phyloP scores from a whole-genome alignment of 2,329 filamentous ascomycete genomes.

The Aspergillus sp. region DNA sequence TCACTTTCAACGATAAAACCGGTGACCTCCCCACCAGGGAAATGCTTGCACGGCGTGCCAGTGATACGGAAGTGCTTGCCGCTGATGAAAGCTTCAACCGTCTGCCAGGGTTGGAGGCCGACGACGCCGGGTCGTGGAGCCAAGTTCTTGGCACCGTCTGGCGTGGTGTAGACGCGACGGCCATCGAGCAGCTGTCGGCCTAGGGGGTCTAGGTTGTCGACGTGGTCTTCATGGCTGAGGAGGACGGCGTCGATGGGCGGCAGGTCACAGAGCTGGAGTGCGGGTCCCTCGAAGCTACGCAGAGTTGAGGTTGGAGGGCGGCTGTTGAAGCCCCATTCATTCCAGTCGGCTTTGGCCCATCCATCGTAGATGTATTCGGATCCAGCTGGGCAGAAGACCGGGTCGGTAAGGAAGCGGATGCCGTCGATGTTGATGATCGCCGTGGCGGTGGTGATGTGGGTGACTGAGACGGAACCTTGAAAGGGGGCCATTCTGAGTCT shows the following conservation, averaged over 20 bases:
- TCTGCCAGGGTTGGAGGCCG: conserved; percentile 44
- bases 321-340: background rate
- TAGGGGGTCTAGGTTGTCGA: conserved; percentile 52
- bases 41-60: too few species aligned
- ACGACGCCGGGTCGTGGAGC: conserved; percentile 38
- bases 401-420: conserved; percentile 47
- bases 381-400: conserved; percentile 48
- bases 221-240: conserved; percentile 55
- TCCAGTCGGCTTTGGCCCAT: background rate
- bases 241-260: conserved; percentile 53
- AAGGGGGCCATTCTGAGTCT: conserved; percentile 1
- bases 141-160: conserved; percentile 46
- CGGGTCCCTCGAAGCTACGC: conserved; percentile 36
- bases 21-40: too few species aligned
- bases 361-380: conserved; percentile 30
- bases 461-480: conserved; percentile 13
- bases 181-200: conserved; percentile 51
- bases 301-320: conserved; percentile 18
- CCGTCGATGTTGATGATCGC: conserved; percentile 11
- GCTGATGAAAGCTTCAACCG: conserved; percentile 27
- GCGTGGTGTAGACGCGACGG: conserved; percentile 48
- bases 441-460: background rate
- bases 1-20: too few species aligned
- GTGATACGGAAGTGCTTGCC: conserved; percentile 31
- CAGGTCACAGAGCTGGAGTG: conserved; percentile 40